Percentiles rank a stretch among this genome's conserved stretches.
Evolutionary conservation across 2,329 filamentous ascomycete species (phyloP).

Genomic region (Beauveria medogensis): DNA sequence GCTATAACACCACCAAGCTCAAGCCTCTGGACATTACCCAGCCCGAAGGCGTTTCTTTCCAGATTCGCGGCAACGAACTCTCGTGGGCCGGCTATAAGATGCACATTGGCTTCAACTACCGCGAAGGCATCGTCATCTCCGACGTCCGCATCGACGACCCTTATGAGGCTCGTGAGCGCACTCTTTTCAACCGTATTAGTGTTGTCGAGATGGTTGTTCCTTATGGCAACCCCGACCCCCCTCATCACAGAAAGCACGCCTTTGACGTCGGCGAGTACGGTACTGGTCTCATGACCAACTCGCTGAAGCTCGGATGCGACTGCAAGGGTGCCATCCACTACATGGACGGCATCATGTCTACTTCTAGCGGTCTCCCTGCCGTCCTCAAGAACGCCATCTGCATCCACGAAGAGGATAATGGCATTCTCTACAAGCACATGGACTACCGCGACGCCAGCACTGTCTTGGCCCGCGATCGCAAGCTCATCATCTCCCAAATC

Average conservation of each 20-base stretch:
- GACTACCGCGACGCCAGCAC: constrained; percentile 53
- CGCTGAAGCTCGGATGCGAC: constrained; percentile 56
- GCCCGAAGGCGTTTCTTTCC: constrained; percentile 33
- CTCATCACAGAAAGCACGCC: constrained; percentile 58
- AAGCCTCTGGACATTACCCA: constrained; percentile 33
- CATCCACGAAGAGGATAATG: constrained; percentile 35
- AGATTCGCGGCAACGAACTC: constrained; percentile 40
- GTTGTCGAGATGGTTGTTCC: constrained; percentile 66
- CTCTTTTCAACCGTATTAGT: constrained; percentile 58
- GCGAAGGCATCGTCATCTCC: constrained; percentile 63
- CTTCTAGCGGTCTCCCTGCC: constrained; percentile 57
- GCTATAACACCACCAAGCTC: constrained; percentile 27
- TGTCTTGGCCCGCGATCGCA: constrained; percentile 48
- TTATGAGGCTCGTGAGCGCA: constrained; percentile 34
- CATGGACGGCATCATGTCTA: constrained; percentile 50
- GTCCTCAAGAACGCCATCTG: constrained; percentile 51
- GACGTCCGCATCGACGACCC: constrained; percentile 57
- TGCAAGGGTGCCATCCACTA: constrained; percentile 65
- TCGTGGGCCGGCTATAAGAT: constrained; percentile 62
- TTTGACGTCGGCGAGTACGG: constrained; percentile 64
- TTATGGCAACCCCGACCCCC: constrained; percentile 55
- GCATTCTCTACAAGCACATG: constrained; percentile 57
- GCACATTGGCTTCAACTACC: constrained; percentile 63
- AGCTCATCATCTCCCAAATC: constrained; percentile 56
- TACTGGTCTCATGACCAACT: constrained; percentile 58